These are phyloP conservation scores for Neurospora tetraspora DNA, from an alignment of 495 filamentous ascomycete genomes.

Conservation along the genomic window DNA sequence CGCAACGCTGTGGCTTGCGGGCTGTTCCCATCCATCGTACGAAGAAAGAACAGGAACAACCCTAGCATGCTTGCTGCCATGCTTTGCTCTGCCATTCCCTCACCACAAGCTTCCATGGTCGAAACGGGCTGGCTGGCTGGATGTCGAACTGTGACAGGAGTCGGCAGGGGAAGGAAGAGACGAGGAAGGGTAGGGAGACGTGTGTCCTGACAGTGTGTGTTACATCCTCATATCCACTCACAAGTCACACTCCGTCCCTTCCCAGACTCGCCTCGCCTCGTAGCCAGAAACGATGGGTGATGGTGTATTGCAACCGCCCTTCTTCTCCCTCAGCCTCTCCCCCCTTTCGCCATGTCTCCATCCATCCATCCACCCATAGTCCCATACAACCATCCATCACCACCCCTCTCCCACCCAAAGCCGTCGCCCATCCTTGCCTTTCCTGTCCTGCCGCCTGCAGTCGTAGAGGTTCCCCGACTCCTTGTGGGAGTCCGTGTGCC, in stretches of 20 bases:
- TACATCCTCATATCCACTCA: background rate
- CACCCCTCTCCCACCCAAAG: background rate
- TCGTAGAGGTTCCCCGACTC: background rate
- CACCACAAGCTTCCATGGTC: background rate
- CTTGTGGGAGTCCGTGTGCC: background rate
- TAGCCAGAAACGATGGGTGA: background rate
- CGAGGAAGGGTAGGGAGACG: background rate
- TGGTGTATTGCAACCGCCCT: background rate
- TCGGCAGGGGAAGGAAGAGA: background rate
- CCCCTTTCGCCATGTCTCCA: background rate
- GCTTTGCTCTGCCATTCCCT: background rate
- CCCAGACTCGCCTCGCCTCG: background rate
- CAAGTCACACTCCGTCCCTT: background rate
- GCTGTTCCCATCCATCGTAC: background rate
- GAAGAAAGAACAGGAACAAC: background rate
- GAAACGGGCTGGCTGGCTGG: background rate
- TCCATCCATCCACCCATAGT: background rate
- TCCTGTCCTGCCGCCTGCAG: background rate
- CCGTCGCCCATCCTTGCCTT: background rate
- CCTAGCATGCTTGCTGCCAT: background rate
- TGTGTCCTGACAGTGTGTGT: background rate
- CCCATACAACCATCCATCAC: conserved; percentile 7
- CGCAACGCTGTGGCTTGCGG: background rate
- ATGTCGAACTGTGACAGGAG: background rate
- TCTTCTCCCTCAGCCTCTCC: background rate